Evolutionary conservation across 768 basidiomycete genomes (phyloP), one percentile per base, ranked within the genome.

Genomic region (Hypholoma sublateritium): DNA sequence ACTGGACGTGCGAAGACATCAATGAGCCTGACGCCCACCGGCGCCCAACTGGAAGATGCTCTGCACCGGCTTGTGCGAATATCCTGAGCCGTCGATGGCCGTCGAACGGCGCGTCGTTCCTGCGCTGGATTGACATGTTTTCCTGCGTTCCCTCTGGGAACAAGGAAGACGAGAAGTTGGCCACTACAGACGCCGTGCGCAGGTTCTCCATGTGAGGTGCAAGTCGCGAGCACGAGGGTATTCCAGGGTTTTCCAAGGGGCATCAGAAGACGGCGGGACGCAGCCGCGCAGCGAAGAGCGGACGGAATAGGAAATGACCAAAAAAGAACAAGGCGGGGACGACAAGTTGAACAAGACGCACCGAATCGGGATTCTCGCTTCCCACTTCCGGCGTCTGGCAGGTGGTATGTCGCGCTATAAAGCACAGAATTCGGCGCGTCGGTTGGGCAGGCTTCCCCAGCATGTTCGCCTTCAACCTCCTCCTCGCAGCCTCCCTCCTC

Each of bases 401-500:
- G 13, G 13, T 21, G 21, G 24, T 32, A 53, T 47, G 37, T n/a
- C 22, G 47, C 43, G 21, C 58, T 64, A 64, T 64, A 64, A 64
- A 64, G 43, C 48, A 21, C 41, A 50, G 21, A 41, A 42, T 45
- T 28, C 35, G 39, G 42, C 43, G 24, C 53, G 24, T 56, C 46
- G 56, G 56, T 53, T 54, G 39, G 14, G 24, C 46, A 41, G 55
- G 55, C 25, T 54, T 43, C 45, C 49, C 43, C 47, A 44, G 53
- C 51, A 59, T 69, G 58, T 50, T 66, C 61, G 60, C 64, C 53
- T 53, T 67, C 56, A 47, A 58, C 49, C 49, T 65, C 25, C 50
- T 64, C 55, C 57, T 57, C 54, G 44, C 67, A 60, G 63, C 67
- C 53, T 55, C 67, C 50, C 41, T 72, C 55, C 59, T 71, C 35